Evolutionary conservation across 73 alveolate species (phyloP).

Genomic region (Paramecium primaurelia): DNA sequence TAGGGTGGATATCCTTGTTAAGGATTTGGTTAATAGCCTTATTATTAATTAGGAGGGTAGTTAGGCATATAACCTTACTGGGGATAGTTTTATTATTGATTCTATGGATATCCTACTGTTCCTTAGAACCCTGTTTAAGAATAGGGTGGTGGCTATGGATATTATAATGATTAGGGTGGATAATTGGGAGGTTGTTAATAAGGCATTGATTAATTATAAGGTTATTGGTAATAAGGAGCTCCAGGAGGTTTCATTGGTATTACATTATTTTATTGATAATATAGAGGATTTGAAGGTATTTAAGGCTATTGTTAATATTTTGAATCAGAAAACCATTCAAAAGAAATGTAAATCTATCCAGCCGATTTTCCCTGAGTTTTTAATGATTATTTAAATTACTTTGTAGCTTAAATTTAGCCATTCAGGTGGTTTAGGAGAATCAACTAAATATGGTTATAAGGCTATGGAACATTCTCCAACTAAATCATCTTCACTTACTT

Average conservation of each 20-base stretch:
- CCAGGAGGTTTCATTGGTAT: slow-evolving; percentile 45
- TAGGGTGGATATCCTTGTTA: not conserved
- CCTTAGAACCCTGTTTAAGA: not conserved
- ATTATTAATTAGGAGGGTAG: not conserved
- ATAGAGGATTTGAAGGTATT: not conserved
- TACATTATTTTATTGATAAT: not conserved
- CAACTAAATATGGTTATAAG: not conserved
- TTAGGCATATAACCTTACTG: not conserved
- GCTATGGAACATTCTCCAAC: slow-evolving; percentile 32
- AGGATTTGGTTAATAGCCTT: not conserved
- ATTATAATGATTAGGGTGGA: not conserved
- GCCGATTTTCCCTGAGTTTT: not conserved
- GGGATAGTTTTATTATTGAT: not conserved
- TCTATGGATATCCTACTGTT: not conserved
- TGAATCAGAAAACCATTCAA: slow-evolving; percentile 14
- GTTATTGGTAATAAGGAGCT: slow-evolving; percentile 18
- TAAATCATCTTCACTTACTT: not conserved
- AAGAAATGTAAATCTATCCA: not conserved
- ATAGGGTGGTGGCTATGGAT: not conserved
- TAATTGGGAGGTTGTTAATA: not conserved
- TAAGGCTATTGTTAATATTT: not conserved
- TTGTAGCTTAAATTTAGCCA: slow-evolving; percentile 43
- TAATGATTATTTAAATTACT: not conserved
- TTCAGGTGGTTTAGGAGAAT: not conserved
- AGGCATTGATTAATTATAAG: not conserved